Evolutionary conservation across 208 protist species (phyloP).

Genomic region (Tritrichomonas foetus): DNA sequence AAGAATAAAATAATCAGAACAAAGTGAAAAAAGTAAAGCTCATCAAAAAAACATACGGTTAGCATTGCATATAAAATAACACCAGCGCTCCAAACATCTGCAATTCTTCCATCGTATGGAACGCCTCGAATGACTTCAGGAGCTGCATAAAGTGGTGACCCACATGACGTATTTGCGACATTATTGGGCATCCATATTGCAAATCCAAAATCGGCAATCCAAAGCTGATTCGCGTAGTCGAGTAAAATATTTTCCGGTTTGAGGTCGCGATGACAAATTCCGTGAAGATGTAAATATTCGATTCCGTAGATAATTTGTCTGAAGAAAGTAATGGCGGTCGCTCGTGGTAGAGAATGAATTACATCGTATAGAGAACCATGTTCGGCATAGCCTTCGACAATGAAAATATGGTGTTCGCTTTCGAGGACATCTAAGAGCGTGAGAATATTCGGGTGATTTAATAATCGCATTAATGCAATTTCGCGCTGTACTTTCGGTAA

Average conservation of each 20-base stretch:
- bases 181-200: not conserved
- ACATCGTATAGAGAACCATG: not conserved
- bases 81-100: not conserved
- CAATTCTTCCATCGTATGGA: not conserved
- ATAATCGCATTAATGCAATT: not conserved
- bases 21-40: too few relatives aligned
- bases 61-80: not conserved
- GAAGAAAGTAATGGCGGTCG: not conserved
- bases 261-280: not conserved
- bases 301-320: not conserved
- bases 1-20: too few relatives aligned
- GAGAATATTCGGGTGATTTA: not conserved
- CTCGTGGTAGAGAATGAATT: not conserved
- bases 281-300: not conserved
- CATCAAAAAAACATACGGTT: not conserved
- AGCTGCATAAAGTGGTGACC: not conserved
- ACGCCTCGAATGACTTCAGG: not conserved
- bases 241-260: not conserved
- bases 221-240: not conserved
- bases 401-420: not conserved
- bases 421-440: not conserved
- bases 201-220: not conserved
- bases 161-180: not conserved
- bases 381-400: not conserved
- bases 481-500: not conserved